Conservation (phyloP, 805 yeast species). For the Groenewaldozyma salmanticensis region DNA sequence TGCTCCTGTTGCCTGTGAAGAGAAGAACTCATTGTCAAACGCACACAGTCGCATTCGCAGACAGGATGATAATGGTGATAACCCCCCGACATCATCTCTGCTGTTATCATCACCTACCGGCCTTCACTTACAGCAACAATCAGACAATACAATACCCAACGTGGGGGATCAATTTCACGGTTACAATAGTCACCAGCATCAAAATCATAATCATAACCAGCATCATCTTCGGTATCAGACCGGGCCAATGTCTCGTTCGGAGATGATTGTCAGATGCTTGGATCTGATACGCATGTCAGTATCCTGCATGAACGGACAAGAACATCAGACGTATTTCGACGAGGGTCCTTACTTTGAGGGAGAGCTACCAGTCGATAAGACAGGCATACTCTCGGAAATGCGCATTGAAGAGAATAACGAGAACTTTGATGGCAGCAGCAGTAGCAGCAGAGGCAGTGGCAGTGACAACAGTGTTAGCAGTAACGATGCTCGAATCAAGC, state of each 20-base stretch:
- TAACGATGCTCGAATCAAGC: neutral
- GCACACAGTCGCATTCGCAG: neutral
- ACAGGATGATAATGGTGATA: neutral
- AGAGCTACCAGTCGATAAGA: constrained; percentile 2
- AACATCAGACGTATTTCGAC: neutral
- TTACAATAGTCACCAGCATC: neutral
- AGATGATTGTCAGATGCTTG: neutral
- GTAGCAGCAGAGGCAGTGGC: neutral
- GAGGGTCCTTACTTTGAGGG: constrained; percentile 2
- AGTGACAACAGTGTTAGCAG: neutral
- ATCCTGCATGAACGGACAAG: neutral
- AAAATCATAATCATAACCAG: too few species aligned
- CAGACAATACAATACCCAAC: neutral
- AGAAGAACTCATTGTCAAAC: neutral
- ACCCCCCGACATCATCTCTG: neutral
- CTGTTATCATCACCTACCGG: neutral
- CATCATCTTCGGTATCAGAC: too few species aligned
- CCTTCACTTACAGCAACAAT: too few species aligned
- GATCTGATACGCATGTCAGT: neutral
- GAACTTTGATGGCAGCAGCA: neutral
- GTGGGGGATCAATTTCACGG: neutral
- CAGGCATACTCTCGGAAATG: constrained; percentile 1
- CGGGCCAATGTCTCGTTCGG: neutral
- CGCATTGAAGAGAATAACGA: neutral
- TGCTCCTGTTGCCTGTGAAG: too few species aligned